Percentiles rank a stretch among this genome's conserved stretches.
phyloP scores from a whole-genome alignment of 495 filamentous ascomycete genomes.

The Penicillium cosmopolitanum region DNA sequence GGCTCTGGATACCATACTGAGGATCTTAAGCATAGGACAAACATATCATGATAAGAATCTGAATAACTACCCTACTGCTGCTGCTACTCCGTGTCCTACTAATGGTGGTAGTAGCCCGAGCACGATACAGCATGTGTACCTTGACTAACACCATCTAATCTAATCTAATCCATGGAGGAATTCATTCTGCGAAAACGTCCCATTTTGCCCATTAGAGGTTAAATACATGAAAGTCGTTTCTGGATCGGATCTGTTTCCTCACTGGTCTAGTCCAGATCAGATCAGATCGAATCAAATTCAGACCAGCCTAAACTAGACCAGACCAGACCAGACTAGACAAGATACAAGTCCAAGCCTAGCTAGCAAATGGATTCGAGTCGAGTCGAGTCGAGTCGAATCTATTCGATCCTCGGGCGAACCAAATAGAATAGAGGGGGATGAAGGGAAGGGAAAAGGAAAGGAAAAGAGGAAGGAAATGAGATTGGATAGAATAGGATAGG shows the following conservation, averaged over 20 bases:
- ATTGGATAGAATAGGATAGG: background rate
- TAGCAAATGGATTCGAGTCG: background rate
- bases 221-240: constrained; percentile 39
- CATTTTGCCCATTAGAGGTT: constrained; percentile 40
- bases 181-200: constrained; percentile 29
- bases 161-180: background rate
- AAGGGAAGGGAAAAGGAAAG: constrained; percentile 3
- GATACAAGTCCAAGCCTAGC: constrained; percentile 9
- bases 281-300: too few species aligned
- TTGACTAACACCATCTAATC: too few species aligned
- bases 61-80: too few species aligned
- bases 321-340: too few species aligned
- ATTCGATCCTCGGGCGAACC: background rate
- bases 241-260: background rate
- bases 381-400: background rate
- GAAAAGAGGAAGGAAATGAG: background rate
- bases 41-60: too few species aligned
- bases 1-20: too few species aligned
- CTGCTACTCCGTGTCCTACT: too few species aligned
- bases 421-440: constrained; percentile 4
- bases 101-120: too few species aligned
- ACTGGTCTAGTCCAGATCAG: too few species aligned
- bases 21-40: too few species aligned
- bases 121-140: too few species aligned
- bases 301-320: background rate